Percentiles rank a stretch among this genome's conserved stretches.
These are phyloP conservation scores for Mallotus nudiflorus DNA, from an alignment of 345 rosid species.

Conservation along the genomic window DNA sequence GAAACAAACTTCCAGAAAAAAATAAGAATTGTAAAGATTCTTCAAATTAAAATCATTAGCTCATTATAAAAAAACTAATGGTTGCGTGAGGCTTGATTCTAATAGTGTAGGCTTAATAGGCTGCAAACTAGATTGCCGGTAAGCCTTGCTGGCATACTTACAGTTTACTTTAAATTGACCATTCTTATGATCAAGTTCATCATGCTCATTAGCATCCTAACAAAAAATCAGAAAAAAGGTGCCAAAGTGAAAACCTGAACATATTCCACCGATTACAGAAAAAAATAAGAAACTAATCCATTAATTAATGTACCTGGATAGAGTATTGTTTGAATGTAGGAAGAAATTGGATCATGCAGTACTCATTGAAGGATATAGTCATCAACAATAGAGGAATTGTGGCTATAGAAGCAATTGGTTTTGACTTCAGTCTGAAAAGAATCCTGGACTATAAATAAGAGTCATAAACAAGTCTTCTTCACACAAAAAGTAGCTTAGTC, in stretches of 20 bases:
- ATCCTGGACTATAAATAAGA: no score
- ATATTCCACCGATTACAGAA: no score
- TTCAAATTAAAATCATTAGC: no score
- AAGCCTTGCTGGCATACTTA: slow-evolving; percentile 50
- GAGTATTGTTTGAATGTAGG: slow-evolving; percentile 60
- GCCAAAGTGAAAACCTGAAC: no score
- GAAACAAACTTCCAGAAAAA: no score
- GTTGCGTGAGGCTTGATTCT: slow-evolving; percentile 45
- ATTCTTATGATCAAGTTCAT: slow-evolving; percentile 58
- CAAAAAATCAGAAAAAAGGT: background rate
- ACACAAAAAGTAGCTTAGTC: no score
- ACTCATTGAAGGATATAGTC: slow-evolving; percentile 73
- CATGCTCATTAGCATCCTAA: slow-evolving; percentile 71
- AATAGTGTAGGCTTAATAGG: slow-evolving; percentile 31
- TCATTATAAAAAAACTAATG: slow-evolving; percentile 39
- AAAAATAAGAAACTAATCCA: no score
- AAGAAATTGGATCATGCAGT: slow-evolving; percentile 86
- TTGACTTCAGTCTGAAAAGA: slow-evolving; percentile 84
- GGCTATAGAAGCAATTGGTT: slow-evolving; percentile 77
- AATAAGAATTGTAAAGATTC: no score
- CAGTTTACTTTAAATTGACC: slow-evolving; percentile 49
- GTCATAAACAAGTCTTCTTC: no score
- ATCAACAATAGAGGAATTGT: slow-evolving; percentile 68
- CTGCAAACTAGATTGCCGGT: slow-evolving; percentile 53
- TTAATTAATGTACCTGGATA: slow-evolving; percentile 54